Evolutionary conservation across 2,329 filamentous ascomycete species (phyloP).

Genomic region (Aaosphaeria arxii): DNA sequence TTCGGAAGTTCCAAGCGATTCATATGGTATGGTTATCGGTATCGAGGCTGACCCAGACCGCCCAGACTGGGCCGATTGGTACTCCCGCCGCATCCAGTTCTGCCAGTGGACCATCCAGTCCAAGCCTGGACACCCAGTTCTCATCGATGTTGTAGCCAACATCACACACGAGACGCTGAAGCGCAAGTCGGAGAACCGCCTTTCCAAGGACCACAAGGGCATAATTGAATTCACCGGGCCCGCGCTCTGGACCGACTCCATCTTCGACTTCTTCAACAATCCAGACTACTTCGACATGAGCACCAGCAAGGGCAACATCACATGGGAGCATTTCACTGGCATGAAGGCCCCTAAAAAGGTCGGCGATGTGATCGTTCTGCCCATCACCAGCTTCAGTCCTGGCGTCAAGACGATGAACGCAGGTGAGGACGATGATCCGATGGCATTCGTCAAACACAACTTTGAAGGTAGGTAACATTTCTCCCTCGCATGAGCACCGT

Average conservation of each 20-base stretch:
- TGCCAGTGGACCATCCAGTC: constrained; percentile 99
- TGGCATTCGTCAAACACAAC: constrained; percentile 96
- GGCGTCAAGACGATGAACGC: constrained; percentile 93
- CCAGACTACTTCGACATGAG: constrained; percentile 80
- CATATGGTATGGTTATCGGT: constrained; percentile 83
- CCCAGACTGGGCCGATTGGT: constrained; percentile 91
- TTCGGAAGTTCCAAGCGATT: constrained; percentile 67
- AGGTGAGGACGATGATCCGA: constrained; percentile 81
- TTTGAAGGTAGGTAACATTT: constrained; percentile 72
- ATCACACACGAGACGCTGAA: constrained; percentile 80
- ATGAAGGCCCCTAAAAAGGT: constrained; percentile 82
- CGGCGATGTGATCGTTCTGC: constrained; percentile 88
- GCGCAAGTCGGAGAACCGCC: constrained; percentile 65
- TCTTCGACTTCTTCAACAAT: constrained; percentile 95
- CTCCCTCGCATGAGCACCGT: not conserved
- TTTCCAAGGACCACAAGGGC: constrained; percentile 66
- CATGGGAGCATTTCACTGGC: constrained; percentile 84
- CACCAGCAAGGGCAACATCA: constrained; percentile 68
- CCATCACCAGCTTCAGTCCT: constrained; percentile 96
- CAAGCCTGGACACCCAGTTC: constrained; percentile 89
- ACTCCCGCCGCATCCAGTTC: constrained; percentile 93
- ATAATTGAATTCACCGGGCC: constrained; percentile 95
- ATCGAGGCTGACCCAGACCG: constrained; percentile 96
- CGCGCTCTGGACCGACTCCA: constrained; percentile 86
- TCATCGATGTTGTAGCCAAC: constrained; percentile 80